These are phyloP conservation scores for Coemansia sp. DNA, from an alignment of 192 early-diverging fungal species.

Conservation along the genomic window DNA sequence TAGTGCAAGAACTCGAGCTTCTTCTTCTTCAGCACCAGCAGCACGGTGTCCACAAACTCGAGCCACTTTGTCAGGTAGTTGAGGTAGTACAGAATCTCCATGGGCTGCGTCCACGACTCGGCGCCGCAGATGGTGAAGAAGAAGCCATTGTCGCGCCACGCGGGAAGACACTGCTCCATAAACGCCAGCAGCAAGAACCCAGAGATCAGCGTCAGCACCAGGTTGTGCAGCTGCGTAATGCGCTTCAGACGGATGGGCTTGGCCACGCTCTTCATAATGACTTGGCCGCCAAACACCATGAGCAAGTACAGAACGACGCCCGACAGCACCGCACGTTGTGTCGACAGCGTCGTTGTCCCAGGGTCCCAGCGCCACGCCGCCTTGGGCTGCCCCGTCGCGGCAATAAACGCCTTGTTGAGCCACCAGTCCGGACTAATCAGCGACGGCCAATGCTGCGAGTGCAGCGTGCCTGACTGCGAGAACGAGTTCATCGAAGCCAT, in stretches of 20 bases:
- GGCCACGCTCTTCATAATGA: conserved; percentile 62
- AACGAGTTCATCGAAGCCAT: conserved; percentile 53
- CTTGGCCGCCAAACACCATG: conserved; percentile 80
- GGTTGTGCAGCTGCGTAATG: conserved; percentile 79
- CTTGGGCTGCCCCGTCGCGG: conserved; percentile 51
- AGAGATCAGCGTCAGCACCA: conserved; percentile 73
- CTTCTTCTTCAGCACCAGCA: conserved; percentile 84
- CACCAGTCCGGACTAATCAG: conserved; percentile 56
- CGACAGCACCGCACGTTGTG: conserved; percentile 49
- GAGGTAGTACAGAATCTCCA: conserved; percentile 84
- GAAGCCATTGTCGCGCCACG: conserved; percentile 65
- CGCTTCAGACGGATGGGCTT: conserved; percentile 60
- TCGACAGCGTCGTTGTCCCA: conserved; percentile 51
- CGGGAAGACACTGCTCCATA: conserved; percentile 77
- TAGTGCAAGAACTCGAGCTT: conserved; percentile 89
- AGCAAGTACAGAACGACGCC: conserved; percentile 65
- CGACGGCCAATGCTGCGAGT: conserved; percentile 57
- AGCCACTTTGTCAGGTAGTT: conserved; percentile 94
- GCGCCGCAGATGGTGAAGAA: conserved; percentile 71
- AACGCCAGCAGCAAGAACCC: conserved; percentile 71
- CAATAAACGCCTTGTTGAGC: conserved; percentile 53
- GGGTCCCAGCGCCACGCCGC: conserved; percentile 55
- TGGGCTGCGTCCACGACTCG: conserved; percentile 73
- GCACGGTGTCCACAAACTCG: conserved; percentile 87
- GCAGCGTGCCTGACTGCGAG: conserved; percentile 50